Conservation (phyloP, 192 early-diverging fungal species). For the Coemansia sp. region DNA sequence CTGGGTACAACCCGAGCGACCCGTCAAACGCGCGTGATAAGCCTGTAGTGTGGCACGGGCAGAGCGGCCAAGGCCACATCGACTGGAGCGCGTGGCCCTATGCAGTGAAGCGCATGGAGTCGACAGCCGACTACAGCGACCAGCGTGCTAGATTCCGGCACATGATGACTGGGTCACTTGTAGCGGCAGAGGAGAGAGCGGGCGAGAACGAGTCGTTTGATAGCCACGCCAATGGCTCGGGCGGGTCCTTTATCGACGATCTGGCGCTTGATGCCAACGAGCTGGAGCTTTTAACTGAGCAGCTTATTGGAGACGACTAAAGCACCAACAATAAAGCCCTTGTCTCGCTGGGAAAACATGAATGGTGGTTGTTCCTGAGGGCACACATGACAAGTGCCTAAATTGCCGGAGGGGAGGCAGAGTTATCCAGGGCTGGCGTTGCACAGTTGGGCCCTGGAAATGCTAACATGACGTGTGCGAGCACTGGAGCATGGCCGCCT, state of each 20-base stretch:
- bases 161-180: slow-evolving; percentile 44
- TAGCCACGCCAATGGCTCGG: neutral
- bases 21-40: slow-evolving; percentile 57
- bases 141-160: slow-evolving; percentile 37
- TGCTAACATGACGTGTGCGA: neutral
- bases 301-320: neutral
- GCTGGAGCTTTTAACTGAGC: slow-evolving; percentile 29
- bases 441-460: slow-evolving; percentile 4
- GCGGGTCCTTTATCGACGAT: slow-evolving; percentile 4
- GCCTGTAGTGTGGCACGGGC: slow-evolving; percentile 51
- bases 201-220: slow-evolving; percentile 10
- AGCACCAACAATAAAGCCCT: neutral
- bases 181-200: slow-evolving; percentile 20
- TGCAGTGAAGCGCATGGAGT: slow-evolving; percentile 39
- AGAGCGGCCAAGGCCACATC: slow-evolving; percentile 33
- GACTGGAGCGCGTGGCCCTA: slow-evolving; percentile 39
- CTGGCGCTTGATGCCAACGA: slow-evolving; percentile 21
- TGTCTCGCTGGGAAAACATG: neutral
- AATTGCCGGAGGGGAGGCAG: neutral
- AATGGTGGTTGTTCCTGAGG: neutral
- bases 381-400: neutral
- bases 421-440: neutral
- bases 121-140: slow-evolving; percentile 21
- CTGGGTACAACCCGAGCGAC: slow-evolving; percentile 53
- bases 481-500: neutral